These are phyloP conservation scores for Sambucus nigra DNA, from an alignment of 129 eudicot genomes.

Conservation along the genomic window DNA sequence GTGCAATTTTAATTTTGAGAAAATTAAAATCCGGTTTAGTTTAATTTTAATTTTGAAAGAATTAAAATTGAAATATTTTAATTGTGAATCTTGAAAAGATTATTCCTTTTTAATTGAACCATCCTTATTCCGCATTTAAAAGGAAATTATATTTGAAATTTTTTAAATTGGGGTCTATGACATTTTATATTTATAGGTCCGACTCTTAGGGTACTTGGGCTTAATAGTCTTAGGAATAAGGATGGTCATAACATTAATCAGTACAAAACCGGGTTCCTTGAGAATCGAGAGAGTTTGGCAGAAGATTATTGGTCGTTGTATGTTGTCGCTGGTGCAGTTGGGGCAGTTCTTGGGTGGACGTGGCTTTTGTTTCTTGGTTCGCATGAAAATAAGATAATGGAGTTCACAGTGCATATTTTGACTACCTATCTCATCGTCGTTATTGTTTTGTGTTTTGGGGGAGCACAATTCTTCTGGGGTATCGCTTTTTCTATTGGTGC, in stretches of 20 bases:
- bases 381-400: conserved; percentile 76
- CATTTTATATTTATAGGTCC: conserved; percentile 64
- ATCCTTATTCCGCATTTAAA: too few species aligned
- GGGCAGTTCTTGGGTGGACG: conserved; percentile 63
- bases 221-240: conserved; percentile 60
- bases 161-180: too few species aligned
- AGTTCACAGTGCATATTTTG: conserved; percentile 72
- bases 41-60: too few species aligned
- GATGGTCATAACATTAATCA: conserved; percentile 85
- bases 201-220: conserved; percentile 63
- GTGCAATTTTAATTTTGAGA: too few species aligned
- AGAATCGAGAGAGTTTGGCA: conserved; percentile 63
- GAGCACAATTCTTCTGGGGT: conserved; percentile 69
- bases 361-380: conserved; percentile 88
- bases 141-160: too few species aligned
- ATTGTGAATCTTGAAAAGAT: too few species aligned
- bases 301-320: conserved; percentile 93
- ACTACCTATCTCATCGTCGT: conserved; percentile 90
- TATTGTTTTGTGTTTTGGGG: conserved; percentile 88
- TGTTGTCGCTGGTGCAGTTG: conserved; percentile 73
- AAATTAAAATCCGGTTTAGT: too few species aligned
- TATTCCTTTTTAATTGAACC: too few species aligned
- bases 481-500: conserved; percentile 83
- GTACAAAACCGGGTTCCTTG: conserved; percentile 42
- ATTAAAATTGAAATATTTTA: too few species aligned